These are phyloP conservation scores for Melastoma malabathricum DNA, from an alignment of 345 rosid species.

Conservation along the genomic window DNA sequence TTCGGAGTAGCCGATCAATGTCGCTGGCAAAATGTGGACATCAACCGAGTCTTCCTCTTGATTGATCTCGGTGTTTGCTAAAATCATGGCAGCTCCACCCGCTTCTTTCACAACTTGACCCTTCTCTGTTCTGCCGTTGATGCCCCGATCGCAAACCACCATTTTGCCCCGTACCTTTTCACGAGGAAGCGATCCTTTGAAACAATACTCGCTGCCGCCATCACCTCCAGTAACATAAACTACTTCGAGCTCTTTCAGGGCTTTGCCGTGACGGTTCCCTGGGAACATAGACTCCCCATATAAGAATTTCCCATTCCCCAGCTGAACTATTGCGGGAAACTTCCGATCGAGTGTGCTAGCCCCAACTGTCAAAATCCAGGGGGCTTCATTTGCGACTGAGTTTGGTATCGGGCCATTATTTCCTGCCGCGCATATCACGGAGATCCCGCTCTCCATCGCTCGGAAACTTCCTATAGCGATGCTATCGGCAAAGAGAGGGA, in stretches of 20 bases:
- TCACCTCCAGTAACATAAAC: constrained; percentile 49
- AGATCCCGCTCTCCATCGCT: constrained; percentile 70
- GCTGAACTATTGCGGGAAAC: constrained; percentile 60
- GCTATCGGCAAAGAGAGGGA: constrained; percentile 66
- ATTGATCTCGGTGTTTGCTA: constrained; percentile 64
- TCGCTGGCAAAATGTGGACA: constrained; percentile 80
- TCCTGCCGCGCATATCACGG: constrained; percentile 85
- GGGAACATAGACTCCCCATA: constrained; percentile 82
- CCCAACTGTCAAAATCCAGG: constrained; percentile 80
- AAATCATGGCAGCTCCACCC: constrained; percentile 88
- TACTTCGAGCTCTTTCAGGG: constrained; percentile 42
- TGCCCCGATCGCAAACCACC: constrained; percentile 81
- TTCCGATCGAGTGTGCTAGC: constrained; percentile 82
- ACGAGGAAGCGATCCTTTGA: constrained; percentile 64
- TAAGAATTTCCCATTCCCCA: constrained; percentile 40
- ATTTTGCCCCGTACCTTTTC: constrained; percentile 53
- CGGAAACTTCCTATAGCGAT: constrained; percentile 86
- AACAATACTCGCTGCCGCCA: constrained; percentile 59
- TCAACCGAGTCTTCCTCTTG: constrained; percentile 75
- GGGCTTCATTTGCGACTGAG: constrained; percentile 84
- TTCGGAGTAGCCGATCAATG: constrained; percentile 45
- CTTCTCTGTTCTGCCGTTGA: constrained; percentile 81
- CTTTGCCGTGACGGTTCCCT: constrained; percentile 15
- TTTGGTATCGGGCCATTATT: constrained; percentile 68
- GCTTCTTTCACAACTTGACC: constrained; percentile 75